Conservation (phyloP, 116 monocot species). For the Posidonia oceanica region DNA sequence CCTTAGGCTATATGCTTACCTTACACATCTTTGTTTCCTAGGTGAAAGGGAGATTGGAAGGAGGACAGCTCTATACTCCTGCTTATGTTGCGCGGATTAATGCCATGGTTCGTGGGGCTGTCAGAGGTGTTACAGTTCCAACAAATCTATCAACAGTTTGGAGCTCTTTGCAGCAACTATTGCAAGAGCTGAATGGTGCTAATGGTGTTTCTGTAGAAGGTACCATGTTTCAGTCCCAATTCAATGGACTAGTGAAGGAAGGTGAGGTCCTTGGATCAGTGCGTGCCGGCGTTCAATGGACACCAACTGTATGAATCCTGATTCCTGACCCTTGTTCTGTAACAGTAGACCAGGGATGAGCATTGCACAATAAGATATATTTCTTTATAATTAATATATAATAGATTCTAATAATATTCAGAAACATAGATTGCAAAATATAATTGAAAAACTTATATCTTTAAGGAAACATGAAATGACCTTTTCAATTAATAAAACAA, state of each 20-base stretch:
- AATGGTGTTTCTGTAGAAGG: constrained; percentile 74
- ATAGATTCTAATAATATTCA: too few relatives aligned
- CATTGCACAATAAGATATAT: too few relatives aligned
- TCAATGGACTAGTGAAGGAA: constrained; percentile 75
- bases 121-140: constrained; percentile 84
- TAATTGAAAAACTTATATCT: too few relatives aligned
- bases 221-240: constrained; percentile 81
- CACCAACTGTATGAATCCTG: constrained; percentile 78
- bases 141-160: constrained; percentile 71
- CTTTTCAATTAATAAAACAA: too few relatives aligned
- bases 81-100: constrained; percentile 79
- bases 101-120: constrained; percentile 93
- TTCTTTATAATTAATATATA: too few relatives aligned
- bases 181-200: constrained; percentile 65
- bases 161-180: constrained; percentile 71
- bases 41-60: constrained; percentile 93
- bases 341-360: too few relatives aligned
- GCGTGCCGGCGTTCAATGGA: constrained; percentile 95
- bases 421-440: too few relatives aligned
- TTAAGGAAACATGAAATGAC: too few relatives aligned
- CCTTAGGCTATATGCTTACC: not conserved
- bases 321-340: not conserved
- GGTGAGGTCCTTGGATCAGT: constrained; percentile 73
- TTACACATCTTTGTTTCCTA: constrained; percentile 10
- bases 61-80: constrained; percentile 93